phyloP scores from a whole-genome alignment of 306 rosid genomes.

The Prunus mume region DNA sequence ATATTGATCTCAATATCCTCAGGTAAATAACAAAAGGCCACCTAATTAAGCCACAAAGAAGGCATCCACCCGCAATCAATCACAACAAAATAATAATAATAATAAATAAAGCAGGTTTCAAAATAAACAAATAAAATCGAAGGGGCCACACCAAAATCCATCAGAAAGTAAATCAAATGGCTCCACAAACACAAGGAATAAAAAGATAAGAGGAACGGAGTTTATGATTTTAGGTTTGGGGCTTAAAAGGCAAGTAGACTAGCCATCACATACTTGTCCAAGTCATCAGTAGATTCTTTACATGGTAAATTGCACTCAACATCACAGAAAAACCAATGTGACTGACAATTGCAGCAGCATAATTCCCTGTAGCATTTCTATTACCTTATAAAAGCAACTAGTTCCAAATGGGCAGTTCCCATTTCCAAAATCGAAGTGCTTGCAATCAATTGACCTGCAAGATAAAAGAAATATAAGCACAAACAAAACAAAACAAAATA shows the following conservation, averaged over 20 bases:
- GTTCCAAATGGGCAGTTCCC: conserved; percentile 96
- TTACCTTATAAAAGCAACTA: conserved; percentile 98
- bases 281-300: neutral
- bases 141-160: neutral
- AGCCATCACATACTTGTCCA: neutral
- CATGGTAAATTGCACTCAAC: neutral
- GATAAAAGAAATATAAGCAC: neutral
- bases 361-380: neutral
- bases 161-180: neutral
- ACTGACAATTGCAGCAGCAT: neutral
- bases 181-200: neutral
- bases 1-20: neutral
- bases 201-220: too few species aligned
- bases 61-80: neutral
- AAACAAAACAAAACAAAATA: neutral
- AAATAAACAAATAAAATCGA: neutral
- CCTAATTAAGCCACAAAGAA: neutral
- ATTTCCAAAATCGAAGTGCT: conserved; percentile 93
- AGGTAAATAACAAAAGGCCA: neutral
- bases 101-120: neutral
- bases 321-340: neutral
- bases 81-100: neutral
- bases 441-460: conserved; percentile 93
- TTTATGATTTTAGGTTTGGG: neutral
- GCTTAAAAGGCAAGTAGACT: neutral